Evolutionary conservation across 1,284 basidiomycete genomes (phyloP).

Genomic region (Puccinia hordei): DNA sequence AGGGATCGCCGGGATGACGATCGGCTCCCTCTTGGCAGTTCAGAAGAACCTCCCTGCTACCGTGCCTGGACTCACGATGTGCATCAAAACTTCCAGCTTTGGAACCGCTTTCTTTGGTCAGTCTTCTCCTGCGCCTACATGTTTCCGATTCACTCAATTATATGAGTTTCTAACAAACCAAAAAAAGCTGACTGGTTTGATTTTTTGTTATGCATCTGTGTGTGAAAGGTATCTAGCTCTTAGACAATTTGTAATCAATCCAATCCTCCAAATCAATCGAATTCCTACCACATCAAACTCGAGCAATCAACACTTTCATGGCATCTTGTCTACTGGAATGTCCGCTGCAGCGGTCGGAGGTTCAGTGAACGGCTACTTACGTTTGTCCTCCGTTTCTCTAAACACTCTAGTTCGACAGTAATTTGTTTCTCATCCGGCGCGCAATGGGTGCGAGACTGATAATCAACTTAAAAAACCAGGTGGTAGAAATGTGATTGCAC

Average conservation of each 20-base stretch:
- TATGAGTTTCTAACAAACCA: neutral
- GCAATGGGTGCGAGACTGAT: no score
- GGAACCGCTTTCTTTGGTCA: conserved; percentile 34
- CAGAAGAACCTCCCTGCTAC: conserved; percentile 7
- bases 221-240: conserved; percentile 5
- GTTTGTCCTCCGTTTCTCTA: neutral
- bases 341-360: conserved; percentile 33
- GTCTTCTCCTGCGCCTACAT: neutral
- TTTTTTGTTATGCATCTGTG: neutral
- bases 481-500: conserved; percentile 10
- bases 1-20: conserved; percentile 23
- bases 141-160: neutral
- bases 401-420: neutral
- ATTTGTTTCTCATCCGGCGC: neutral
- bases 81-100: conserved; percentile 19
- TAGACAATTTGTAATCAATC: conserved; percentile 27
- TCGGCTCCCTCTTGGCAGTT: conserved; percentile 32
- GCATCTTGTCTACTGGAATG: conserved; percentile 25
- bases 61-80: conserved; percentile 22
- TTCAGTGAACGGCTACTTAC: conserved; percentile 27
- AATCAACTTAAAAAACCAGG: conserved; percentile 8
- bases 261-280: conserved; percentile 27
- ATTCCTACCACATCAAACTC: conserved; percentile 12
- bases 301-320: conserved; percentile 19
- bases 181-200: neutral